phyloP scores from a whole-genome alignment of 108 stramenopile genomes.

The Skeletonema grethae region DNA sequence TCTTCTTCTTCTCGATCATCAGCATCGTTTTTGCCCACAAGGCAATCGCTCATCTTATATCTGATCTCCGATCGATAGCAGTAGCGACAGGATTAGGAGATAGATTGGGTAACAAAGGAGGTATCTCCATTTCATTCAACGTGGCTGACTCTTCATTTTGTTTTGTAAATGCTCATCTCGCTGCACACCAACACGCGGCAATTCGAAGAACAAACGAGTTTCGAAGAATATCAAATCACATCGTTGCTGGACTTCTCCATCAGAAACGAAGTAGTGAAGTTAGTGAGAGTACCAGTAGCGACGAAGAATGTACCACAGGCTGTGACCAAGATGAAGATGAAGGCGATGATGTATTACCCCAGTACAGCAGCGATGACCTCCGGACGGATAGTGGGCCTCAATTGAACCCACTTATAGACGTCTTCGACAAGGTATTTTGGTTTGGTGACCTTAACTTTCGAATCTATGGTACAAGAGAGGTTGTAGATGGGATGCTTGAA shows the following conservation, averaged over 20 bases:
- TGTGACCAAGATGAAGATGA: slow-evolving; percentile 82
- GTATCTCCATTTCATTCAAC: slow-evolving; percentile 77
- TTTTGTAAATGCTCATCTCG: slow-evolving; percentile 93
- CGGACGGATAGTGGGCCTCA: slow-evolving; percentile 63
- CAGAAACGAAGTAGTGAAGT: background rate
- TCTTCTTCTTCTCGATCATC: background rate
- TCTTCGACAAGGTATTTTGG: slow-evolving; percentile 92
- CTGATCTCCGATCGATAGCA: slow-evolving; percentile 33
- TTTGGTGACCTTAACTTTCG: slow-evolving; percentile 97
- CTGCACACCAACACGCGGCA: slow-evolving; percentile 84
- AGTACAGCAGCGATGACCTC: slow-evolving; percentile 48
- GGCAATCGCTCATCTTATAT: slow-evolving; percentile 36
- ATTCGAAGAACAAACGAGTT: slow-evolving; percentile 46
- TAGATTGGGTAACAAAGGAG: slow-evolving; percentile 97
- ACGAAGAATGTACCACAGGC: slow-evolving; percentile 45
- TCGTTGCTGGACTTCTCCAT: slow-evolving; percentile 18
- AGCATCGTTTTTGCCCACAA: slow-evolving; percentile 40
- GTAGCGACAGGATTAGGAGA: slow-evolving; percentile 41
- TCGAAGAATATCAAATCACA: slow-evolving; percentile 33
- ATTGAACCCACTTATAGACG: slow-evolving; percentile 52
- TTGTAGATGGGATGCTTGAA: slow-evolving; percentile 55
- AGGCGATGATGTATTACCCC: background rate
- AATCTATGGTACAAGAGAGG: slow-evolving; percentile 69
- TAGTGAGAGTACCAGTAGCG: slow-evolving; percentile 1
- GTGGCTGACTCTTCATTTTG: slow-evolving; percentile 84